Evolutionary conservation across 176 grass and related monocot species (phyloP).

Genomic region (Oryza australiensis): DNA sequence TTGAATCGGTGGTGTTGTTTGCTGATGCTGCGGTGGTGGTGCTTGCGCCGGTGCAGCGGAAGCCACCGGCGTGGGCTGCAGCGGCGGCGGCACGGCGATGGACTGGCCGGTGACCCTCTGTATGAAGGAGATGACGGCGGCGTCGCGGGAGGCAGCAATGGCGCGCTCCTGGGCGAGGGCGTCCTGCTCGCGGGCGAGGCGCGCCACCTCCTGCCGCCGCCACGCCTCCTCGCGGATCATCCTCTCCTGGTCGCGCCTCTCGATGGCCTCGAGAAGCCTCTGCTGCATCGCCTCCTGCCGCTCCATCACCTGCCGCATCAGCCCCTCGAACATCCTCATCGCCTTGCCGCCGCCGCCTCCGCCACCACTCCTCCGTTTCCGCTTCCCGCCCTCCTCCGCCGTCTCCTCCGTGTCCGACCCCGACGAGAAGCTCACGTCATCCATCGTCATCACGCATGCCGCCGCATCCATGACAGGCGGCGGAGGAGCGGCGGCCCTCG

Average conservation of each 20-base stretch:
- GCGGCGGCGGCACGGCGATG: slow-evolving; percentile 46
- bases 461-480: background rate
- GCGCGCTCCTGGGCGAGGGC: slow-evolving; percentile 62
- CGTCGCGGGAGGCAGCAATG: slow-evolving; percentile 56
- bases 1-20: background rate
- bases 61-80: slow-evolving; percentile 1
- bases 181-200: slow-evolving; percentile 66
- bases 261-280: slow-evolving; percentile 60
- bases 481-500: background rate
- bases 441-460: slow-evolving; percentile 5
- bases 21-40: background rate
- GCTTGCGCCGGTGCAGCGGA: background rate
- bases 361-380: slow-evolving; percentile 30
- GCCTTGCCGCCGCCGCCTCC: slow-evolving; percentile 21
- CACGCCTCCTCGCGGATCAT: slow-evolving; percentile 75
- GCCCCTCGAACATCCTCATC: slow-evolving; percentile 67
- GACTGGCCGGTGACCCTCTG: slow-evolving; percentile 83
- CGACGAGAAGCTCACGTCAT: slow-evolving; percentile 57
- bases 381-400: slow-evolving; percentile 50
- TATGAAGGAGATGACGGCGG: slow-evolving; percentile 73
- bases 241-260: slow-evolving; percentile 63
- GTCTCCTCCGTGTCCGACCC: slow-evolving; percentile 54
- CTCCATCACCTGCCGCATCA: slow-evolving; percentile 73
- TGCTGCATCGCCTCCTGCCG: slow-evolving; percentile 73
- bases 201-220: slow-evolving; percentile 64